phyloP scores from a whole-genome alignment of 305 asterid genomes.

The Striga hermonthica region DNA sequence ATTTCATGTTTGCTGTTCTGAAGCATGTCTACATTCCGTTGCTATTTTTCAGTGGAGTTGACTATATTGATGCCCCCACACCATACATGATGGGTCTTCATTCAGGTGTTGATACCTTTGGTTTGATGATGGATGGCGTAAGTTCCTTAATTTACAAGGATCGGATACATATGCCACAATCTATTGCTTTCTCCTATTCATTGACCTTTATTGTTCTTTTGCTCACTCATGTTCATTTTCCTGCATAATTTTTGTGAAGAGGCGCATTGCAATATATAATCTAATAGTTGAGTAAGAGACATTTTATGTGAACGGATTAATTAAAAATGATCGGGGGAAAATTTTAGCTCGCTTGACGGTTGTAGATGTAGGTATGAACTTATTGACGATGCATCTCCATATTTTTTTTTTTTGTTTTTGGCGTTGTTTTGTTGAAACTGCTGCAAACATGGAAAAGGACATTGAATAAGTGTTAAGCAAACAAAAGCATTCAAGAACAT shows the following conservation, averaged over 20 bases:
- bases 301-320: neutral
- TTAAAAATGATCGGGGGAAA: neutral
- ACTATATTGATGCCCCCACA: conserved; percentile 99
- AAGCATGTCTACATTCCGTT: conserved; percentile 99
- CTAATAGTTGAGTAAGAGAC: conserved; percentile 5
- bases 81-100: conserved; percentile 99
- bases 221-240: no score
- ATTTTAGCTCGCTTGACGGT: conserved; percentile 3
- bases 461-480: neutral
- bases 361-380: neutral
- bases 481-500: neutral
- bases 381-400: neutral
- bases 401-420: neutral
- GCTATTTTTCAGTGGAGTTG: conserved; percentile 99
- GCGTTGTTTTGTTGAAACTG: neutral
- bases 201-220: no score
- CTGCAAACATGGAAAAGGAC: neutral
- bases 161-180: conserved; percentile 5
- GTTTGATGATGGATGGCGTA: conserved; percentile 76
- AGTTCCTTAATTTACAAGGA: conserved; percentile 36
- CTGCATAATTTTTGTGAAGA: conserved; percentile 18
- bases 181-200: no score
- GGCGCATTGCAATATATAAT: conserved; percentile 10
- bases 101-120: conserved; percentile 92
- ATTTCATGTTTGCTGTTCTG: conserved; percentile 61